These are phyloP conservation scores for Nicotiana sylvestris DNA, from an alignment of 257 asterid species.

Conservation along the genomic window DNA sequence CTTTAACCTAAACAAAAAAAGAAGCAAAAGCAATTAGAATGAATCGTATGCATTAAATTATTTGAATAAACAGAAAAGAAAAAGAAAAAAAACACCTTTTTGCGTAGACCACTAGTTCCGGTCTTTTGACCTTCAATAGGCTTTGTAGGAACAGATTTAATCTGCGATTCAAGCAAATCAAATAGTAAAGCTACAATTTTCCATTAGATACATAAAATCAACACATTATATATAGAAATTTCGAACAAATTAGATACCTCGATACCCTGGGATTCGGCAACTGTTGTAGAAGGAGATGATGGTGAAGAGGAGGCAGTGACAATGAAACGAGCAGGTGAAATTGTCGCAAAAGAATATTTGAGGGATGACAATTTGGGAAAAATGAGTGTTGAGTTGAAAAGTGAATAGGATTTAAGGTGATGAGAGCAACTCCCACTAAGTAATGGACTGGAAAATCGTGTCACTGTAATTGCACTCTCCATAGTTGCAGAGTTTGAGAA, in stretches of 20 bases:
- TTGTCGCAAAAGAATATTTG: constrained; percentile 25
- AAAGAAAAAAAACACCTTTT: constrained; percentile 44
- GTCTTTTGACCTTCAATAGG: constrained; percentile 96
- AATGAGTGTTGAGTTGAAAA: constrained; percentile 20
- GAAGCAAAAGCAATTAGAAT: constrained; percentile 14
- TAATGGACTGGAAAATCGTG: not conserved
- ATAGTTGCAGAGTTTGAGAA: not conserved
- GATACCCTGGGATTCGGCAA: constrained; percentile 53
- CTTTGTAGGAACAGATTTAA: constrained; percentile 61
- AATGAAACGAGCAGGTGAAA: constrained; percentile 11
- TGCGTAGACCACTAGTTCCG: constrained; percentile 95
- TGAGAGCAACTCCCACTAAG: not conserved
- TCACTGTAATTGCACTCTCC: not conserved
- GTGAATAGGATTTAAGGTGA: not conserved
- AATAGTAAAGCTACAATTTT: not conserved
- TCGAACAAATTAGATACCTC: constrained; percentile 30
- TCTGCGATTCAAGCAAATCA: constrained; percentile 29
- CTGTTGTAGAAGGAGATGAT: constrained; percentile 43
- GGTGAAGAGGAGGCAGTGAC: constrained; percentile 33
- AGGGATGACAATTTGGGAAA: constrained; percentile 26
- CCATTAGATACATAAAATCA: not conserved
- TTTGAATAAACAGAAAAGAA: not conserved
- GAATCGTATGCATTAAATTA: not conserved
- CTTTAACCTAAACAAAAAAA: constrained; percentile 58
- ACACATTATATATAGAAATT: not conserved